Base-by-base conservation (phyloP, 495 filamentous ascomycete genomes). In the Tuber microsphaerosporum region DNA sequence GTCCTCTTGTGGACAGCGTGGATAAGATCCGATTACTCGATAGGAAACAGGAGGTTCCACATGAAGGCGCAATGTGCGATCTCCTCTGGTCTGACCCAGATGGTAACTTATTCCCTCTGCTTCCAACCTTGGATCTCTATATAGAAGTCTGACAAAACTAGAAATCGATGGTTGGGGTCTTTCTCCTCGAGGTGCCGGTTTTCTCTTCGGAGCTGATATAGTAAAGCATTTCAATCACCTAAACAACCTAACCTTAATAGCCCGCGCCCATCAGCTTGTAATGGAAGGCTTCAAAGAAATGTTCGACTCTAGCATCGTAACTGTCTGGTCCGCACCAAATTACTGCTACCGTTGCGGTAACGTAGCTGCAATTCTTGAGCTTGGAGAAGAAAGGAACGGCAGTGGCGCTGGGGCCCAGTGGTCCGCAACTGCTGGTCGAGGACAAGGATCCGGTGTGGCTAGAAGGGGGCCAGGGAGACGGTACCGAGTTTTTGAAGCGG, bases 231-330 rank as follows among this genome's bases (percentile, higher is more conserved):
- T 99, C 86, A 99, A 98, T 83, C 91, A 97, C 83, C 87, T 88
- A 26, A 99, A 99, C 83, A 93, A 97, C 82, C 87, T 99, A 14
- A 92, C 90, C 6, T 87, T 99, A 61, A 94, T 99, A 71, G 95
- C 95, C 71, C 90, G 95, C 74, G 95, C 95, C 26, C 95, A 99
- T 83, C 95, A 99, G 84, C 89, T 99, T 39, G 95, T 99, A 46
- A 99, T 98, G 95, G 95, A 99, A 84, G 95, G 95, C 14, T 98
- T 97, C 84, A 98, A 98, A 84, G 95, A 97, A 85, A 97, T 97
- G 94, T 97, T 97, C 80, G 94, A 98, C 79, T 89, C 88, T 22
- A 92, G 89, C 37, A 97, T 99, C 75, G 95, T 99, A 7, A 99
- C 95, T 0, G 94, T 99, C 70, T 97, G 95, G 95, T 93, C 90